Base-by-base conservation (phyloP, 129 eudicot species). In the Tanacetum coccineum region DNA sequence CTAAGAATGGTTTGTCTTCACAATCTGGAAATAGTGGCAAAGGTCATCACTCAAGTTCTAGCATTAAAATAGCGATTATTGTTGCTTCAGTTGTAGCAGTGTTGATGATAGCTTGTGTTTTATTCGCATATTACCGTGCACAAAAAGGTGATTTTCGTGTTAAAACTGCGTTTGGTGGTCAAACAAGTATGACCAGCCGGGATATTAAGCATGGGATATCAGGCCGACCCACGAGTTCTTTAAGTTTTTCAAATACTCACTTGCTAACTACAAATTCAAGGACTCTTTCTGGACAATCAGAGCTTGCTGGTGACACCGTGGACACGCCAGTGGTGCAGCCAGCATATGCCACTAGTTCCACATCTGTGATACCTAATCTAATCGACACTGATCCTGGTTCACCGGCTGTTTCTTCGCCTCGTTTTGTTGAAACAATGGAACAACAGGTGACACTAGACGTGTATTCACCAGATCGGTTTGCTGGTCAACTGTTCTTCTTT, bases 381-480 rank as follows among this genome's bases (percentile, higher is more conserved):
- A 72, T 70, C 30, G 96, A 81, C 59, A 67, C 58, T n/a, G 71
- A 76, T 54, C 81, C 85, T 4, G 97, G 79, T 59, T 94, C 99
- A 58, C 95, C 99, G 6, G 36, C 83, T 32, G 63, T 81, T 51
- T 85, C 95, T 48, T 93, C 98, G 2, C 95, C 98, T 11, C 85
- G 87, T 69, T 93, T 88, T 48, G 60, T 73, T 9, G 95, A 89
- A 62, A 68, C 85, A 36, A 66, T 82, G 6, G 99, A 94, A 79
- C 99, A 81, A 52, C 78, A 86, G 2, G 88, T 82, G 36, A 79
- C 90, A 53, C 17, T 94, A 66, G 95, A 89, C 69, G 95, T 94
- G 66, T 82, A 89, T 74, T 94, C 99, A 26, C 99, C 99, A 1
- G 99, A 94, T 76, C 81, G 97, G 13, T 83, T 94, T 78, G 96